A percentile compares a stretch with the other conserved stretches of the same genome.
phyloP scores from a whole-genome alignment of 139 green algal species.

The Dunaliella sp. region DNA sequence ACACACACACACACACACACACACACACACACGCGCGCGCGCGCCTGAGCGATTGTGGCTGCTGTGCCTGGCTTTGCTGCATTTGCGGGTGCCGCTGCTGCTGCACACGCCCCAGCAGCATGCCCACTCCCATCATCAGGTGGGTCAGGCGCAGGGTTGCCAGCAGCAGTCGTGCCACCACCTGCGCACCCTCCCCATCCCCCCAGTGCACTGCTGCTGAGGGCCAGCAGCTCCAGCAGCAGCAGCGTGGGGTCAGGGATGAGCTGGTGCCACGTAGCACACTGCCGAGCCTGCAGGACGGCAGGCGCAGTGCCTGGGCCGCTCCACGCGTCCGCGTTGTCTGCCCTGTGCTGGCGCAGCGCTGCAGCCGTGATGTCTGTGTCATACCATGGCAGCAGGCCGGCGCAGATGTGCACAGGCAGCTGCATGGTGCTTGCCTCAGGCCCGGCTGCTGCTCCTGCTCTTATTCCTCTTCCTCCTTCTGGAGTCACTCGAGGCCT shows the following conservation, averaged over 20 bases:
- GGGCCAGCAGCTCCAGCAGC: constrained; percentile 29
- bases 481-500: too few relatives aligned
- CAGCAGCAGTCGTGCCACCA: too few relatives aligned
- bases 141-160: too few relatives aligned
- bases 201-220: background rate
- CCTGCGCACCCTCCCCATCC: background rate
- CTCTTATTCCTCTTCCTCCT: too few relatives aligned
- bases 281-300: background rate
- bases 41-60: too few relatives aligned
- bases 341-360: background rate
- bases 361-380: background rate
- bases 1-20: too few relatives aligned
- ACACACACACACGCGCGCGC: too few relatives aligned
- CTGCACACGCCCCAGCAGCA: background rate
- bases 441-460: background rate
- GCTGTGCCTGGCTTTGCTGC: too few relatives aligned
- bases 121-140: too few relatives aligned
- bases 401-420: background rate
- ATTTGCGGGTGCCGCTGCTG: background rate
- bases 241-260: constrained; percentile 30
- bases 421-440: too few relatives aligned
- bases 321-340: background rate
- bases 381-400: constrained; percentile 9
- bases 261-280: constrained; percentile 8
- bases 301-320: background rate